These are phyloP conservation scores for Solanum okadae DNA, from an alignment of 257 asterid species.

Conservation along the genomic window DNA sequence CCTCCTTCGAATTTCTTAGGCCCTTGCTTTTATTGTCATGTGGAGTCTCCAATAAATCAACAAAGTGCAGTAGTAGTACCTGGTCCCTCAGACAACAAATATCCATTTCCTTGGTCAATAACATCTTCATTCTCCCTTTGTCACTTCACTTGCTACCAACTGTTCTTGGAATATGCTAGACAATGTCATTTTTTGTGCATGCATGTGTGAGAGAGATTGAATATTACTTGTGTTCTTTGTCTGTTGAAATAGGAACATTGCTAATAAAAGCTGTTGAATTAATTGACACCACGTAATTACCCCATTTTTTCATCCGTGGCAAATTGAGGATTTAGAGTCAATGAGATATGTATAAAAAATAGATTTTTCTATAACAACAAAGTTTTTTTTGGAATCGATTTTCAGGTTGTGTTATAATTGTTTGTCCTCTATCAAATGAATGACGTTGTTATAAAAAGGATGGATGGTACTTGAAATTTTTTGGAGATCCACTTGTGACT, in stretches of 20 bases:
- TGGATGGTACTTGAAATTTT: neutral
- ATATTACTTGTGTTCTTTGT: slow-evolving; percentile 22
- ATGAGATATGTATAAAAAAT: neutral
- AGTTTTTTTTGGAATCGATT: neutral
- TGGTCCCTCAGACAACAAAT: neutral
- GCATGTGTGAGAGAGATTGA: slow-evolving; percentile 24
- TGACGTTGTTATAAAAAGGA: neutral
- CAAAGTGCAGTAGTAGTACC: neutral
- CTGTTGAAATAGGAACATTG: slow-evolving; percentile 4
- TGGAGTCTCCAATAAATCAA: neutral
- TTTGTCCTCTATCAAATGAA: neutral
- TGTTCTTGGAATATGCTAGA: slow-evolving; percentile 24
- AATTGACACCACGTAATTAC: neutral
- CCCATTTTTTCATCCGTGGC: neutral
- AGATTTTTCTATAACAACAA: neutral
- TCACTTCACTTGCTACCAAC: neutral
- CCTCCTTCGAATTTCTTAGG: neutral
- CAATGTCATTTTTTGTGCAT: slow-evolving; percentile 10
- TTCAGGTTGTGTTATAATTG: neutral
- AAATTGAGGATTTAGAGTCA: neutral
- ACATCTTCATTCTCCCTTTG: neutral
- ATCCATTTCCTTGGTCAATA: neutral
- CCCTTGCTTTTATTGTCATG: neutral
- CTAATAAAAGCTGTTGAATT: neutral
- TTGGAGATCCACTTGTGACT: neutral